Conservation (phyloP, 106 monocot species). For the Alisma plantagoaquatica region DNA sequence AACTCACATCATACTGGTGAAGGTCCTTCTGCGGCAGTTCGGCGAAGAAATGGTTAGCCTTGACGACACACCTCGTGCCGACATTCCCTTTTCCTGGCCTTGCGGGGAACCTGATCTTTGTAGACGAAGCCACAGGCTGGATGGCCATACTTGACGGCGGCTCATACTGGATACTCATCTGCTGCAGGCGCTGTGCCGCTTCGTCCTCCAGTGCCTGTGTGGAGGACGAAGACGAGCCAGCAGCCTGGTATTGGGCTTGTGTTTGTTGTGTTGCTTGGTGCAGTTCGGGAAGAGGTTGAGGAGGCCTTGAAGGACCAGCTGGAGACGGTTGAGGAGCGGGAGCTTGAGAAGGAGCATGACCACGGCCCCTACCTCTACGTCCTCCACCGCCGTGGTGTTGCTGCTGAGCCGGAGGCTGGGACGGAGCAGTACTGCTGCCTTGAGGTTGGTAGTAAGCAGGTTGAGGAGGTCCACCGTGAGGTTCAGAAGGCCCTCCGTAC, state of each 20-base stretch:
- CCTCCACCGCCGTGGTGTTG: slow-evolving; percentile 44
- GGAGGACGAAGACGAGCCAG: slow-evolving; percentile 14
- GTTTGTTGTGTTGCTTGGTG: slow-evolving; percentile 71
- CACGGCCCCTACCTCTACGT: slow-evolving; percentile 22
- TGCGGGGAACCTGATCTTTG: slow-evolving; percentile 67
- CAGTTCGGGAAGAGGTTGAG: slow-evolving; percentile 83
- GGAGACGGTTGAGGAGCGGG: too few relatives aligned
- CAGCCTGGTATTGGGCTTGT: slow-evolving; percentile 24
- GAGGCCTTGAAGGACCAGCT: slow-evolving; percentile 38
- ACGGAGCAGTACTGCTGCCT: too few relatives aligned
- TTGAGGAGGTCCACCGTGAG: slow-evolving; percentile 41
- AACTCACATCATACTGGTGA: slow-evolving; percentile 80
- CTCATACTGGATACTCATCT: slow-evolving; percentile 37
- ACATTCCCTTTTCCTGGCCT: slow-evolving; percentile 69
- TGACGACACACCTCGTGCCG: slow-evolving; percentile 57
- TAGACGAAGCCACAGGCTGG: slow-evolving; percentile 33
- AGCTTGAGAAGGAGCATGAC: too few relatives aligned
- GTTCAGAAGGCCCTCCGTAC: slow-evolving; percentile 7
- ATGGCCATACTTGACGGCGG: slow-evolving; percentile 21
- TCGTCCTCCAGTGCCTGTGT: slow-evolving; percentile 9
- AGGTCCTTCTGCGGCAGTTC: slow-evolving; percentile 79
- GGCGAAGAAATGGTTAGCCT: slow-evolving; percentile 89
- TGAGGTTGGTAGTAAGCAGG: too few relatives aligned
- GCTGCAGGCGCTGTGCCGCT: slow-evolving; percentile 33
- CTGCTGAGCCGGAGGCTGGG: slow-evolving; percentile 39